Base-by-base conservation (phyloP, 257 asterid genomes). In the Solanum piurae region DNA sequence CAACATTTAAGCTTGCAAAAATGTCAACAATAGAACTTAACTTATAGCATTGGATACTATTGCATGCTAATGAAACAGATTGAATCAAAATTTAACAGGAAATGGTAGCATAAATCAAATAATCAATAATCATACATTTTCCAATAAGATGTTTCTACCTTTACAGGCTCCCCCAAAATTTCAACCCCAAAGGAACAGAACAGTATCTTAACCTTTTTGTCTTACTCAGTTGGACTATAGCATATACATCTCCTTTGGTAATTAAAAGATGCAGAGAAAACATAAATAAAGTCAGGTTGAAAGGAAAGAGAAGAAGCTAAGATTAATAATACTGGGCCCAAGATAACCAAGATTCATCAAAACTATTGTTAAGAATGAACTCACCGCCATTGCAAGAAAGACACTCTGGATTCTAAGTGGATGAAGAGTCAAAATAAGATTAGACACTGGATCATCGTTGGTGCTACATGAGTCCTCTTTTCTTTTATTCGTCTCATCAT, bases 321-420 rank as follows among this genome's bases (percentile, higher is more conserved):
- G 86, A 83, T 74, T 83, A 25, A 36, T 10, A 37, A 36, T 55
- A 75, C 40, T 25, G 33, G 83, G 18, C 44, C 75, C 86, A 74
- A 44, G 75, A 58, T 38, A 58, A 86, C 76, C 46, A 73, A 76
- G 25, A 76, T 33, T 75, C 75, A 55, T 74, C 27, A 27, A 87
- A 68, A 52, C 18, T 36, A 71, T 40, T 27, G 40, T 14, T 46
- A 71, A 62, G 84, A 60, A 52, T 75, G 71, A 86, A 94, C 98
- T 92, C 88, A 97, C 99, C n/a, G 98, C 98, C 95, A 96, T 91
- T 8, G 95, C 87, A 73, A 94, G 92, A 89, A 97, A 93, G 87
- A 97, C 92, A n/a, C 88, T 88, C 79, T 86, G 94, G 89, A 95
- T 92, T 86, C 92, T 90, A 91, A 58, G 92, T 31, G 98, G 96